These are phyloP conservation scores for Phytophthora megakarya DNA, from an alignment of 352 stramenopile species.

Conservation along the genomic window DNA sequence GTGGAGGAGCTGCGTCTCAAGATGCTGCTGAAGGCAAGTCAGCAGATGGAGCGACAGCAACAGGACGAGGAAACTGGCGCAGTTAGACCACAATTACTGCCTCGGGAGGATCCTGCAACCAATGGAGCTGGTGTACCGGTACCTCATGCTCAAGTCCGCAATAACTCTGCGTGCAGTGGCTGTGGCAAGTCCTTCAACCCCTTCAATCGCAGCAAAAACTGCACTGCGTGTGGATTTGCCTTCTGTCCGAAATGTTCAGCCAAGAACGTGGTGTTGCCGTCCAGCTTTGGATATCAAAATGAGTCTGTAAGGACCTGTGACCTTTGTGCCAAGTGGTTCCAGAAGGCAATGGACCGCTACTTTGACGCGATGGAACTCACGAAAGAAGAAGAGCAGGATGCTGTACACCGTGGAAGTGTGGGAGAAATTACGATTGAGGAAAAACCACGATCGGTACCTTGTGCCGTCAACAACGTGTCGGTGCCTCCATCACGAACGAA, in stretches of 20 bases:
- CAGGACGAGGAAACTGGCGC: slow-evolving; percentile 20
- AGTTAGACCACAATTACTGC: slow-evolving; percentile 6
- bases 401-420: slow-evolving; percentile 11
- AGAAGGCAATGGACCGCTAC: slow-evolving; percentile 67
- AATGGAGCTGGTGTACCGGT: slow-evolving; percentile 45
- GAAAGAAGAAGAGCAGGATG: slow-evolving; percentile 25
- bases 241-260: slow-evolving; percentile 74
- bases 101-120: slow-evolving; percentile 4
- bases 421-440: slow-evolving; percentile 32
- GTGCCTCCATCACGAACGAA: slow-evolving; percentile 11
- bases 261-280: slow-evolving; percentile 57
- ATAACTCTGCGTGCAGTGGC: slow-evolving; percentile 46
- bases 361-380: slow-evolving; percentile 64
- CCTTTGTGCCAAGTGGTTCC: slow-evolving; percentile 64
- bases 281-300: slow-evolving; percentile 60
- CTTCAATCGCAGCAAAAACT: slow-evolving; percentile 72
- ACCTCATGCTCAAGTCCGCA: slow-evolving; percentile 39
- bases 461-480: slow-evolving; percentile 12
- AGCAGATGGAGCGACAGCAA: slow-evolving; percentile 49
- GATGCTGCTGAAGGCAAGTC: slow-evolving; percentile 51
- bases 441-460: slow-evolving; percentile 14
- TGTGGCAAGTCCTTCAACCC: slow-evolving; percentile 73
- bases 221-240: slow-evolving; percentile 56
- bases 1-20: slow-evolving; percentile 62
- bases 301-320: slow-evolving; percentile 63